Percentiles rank a stretch among this genome's conserved stretches.
phyloP scores from a whole-genome alignment of 1,284 basidiomycete species.

The Golubevia sp. region DNA sequence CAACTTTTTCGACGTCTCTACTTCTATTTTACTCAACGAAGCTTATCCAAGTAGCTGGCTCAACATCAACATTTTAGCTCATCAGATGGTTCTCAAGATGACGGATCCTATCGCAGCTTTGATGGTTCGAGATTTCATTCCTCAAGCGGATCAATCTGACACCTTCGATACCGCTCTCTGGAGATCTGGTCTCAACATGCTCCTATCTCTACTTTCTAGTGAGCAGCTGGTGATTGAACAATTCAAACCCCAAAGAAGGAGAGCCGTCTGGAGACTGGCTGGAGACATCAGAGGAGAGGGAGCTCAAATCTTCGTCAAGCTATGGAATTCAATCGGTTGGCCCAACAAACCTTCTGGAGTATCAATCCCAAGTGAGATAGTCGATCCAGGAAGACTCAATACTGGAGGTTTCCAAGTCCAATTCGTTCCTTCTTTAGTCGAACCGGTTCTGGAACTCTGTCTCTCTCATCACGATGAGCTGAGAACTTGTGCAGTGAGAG shows the following conservation, averaged over 20 bases:
- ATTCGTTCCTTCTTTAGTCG: slow-evolving; percentile 75
- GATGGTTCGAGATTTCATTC: slow-evolving; percentile 81
- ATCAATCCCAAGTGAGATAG: neutral
- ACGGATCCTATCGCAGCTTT: slow-evolving; percentile 79
- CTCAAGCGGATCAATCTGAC: slow-evolving; percentile 68
- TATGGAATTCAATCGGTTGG: slow-evolving; percentile 88
- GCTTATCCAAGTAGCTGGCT: slow-evolving; percentile 91
- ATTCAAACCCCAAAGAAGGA: slow-evolving; percentile 86
- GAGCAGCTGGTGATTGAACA: slow-evolving; percentile 92
- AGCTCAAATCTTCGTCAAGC: slow-evolving; percentile 76
- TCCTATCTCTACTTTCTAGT: slow-evolving; percentile 83
- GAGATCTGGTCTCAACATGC: slow-evolving; percentile 78
- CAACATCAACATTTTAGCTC: slow-evolving; percentile 86
- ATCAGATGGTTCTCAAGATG: slow-evolving; percentile 85
- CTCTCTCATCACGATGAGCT: slow-evolving; percentile 92
- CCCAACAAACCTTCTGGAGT: slow-evolving; percentile 49
- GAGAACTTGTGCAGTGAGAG: slow-evolving; percentile 81
- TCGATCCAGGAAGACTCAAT: slow-evolving; percentile 30
- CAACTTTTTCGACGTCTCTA: slow-evolving; percentile 79
- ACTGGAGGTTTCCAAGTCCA: slow-evolving; percentile 57
- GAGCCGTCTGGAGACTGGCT: slow-evolving; percentile 91
- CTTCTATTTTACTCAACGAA: slow-evolving; percentile 82
- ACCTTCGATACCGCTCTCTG: slow-evolving; percentile 80
- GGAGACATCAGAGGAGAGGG: slow-evolving; percentile 94
- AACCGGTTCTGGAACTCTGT: slow-evolving; percentile 87